phyloP scores from a whole-genome alignment of 1,284 basidiomycete species.

The Somion occarium region DNA sequence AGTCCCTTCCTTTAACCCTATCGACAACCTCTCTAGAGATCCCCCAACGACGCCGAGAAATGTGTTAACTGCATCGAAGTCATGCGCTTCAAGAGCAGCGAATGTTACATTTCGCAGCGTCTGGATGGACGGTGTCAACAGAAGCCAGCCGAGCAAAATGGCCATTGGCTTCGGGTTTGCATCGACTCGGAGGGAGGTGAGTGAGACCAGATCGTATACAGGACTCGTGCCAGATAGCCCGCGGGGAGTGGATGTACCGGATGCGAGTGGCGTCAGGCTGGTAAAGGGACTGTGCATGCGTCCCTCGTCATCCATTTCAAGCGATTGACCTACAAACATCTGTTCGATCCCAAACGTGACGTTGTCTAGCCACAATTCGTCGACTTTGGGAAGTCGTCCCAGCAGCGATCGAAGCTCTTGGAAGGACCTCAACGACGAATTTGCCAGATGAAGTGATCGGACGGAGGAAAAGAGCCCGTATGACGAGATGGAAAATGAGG shows the following conservation, averaged over 20 bases:
- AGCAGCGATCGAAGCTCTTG: not conserved
- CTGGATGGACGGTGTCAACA: not conserved
- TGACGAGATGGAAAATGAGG: constrained; percentile 3
- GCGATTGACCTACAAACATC: not conserved
- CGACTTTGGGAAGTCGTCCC: not conserved
- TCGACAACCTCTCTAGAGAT: not conserved
- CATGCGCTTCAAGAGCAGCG: not conserved
- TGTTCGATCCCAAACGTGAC: constrained; percentile 2
- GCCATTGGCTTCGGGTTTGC: not conserved
- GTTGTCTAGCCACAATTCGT: not conserved
- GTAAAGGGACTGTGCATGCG: not conserved
- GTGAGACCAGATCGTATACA: not conserved
- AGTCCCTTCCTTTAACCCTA: not conserved
- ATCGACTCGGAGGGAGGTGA: not conserved
- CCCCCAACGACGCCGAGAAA: not conserved
- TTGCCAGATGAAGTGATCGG: not conserved
- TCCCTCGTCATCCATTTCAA: not conserved
- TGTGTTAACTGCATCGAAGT: not conserved
- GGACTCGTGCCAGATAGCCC: not conserved
- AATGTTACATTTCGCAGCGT: not conserved
- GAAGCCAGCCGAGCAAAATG: not conserved
- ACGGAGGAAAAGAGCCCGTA: not conserved
- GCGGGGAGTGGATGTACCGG: not conserved
- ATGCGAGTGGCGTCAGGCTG: not conserved
- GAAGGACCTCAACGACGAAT: constrained; percentile 7